Evolutionary conservation across 305 asterid genomes (phyloP).

Genomic region (Ilex paraguariensis): DNA sequence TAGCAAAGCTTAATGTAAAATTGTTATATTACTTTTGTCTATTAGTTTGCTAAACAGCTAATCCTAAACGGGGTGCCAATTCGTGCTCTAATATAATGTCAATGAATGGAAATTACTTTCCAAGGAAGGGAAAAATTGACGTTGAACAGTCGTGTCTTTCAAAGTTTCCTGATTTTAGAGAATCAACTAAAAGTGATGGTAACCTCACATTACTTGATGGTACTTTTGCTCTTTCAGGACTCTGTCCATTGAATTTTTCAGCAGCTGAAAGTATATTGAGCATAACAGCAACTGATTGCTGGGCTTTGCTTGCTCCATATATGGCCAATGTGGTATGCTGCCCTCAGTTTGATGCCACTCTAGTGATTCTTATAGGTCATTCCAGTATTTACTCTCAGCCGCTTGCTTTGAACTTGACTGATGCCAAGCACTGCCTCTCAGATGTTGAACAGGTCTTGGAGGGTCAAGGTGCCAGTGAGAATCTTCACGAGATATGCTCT

Average conservation of each 20-base stretch:
- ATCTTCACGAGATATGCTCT: conserved; percentile 28
- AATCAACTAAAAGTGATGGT: too few species aligned
- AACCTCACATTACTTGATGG: not conserved
- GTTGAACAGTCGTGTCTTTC: too few species aligned
- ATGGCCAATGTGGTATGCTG: conserved; percentile 33
- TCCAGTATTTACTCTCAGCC: conserved; percentile 17
- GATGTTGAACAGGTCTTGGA: conserved; percentile 29
- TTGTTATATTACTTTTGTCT: too few species aligned
- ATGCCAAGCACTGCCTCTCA: conserved; percentile 28
- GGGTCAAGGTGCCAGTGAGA: conserved; percentile 25
- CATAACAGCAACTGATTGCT: conserved; percentile 31
- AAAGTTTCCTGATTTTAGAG: not conserved
- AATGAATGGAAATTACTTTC: too few species aligned
- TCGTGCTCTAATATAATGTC: too few species aligned
- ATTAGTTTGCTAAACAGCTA: too few species aligned
- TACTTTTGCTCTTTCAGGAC: conserved; percentile 17
- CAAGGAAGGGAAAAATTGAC: too few species aligned
- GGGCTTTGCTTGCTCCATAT: conserved; percentile 34
- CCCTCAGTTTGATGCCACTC: conserved; percentile 30
- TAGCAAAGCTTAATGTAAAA: too few species aligned
- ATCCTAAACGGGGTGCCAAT: too few species aligned
- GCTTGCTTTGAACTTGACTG: conserved; percentile 16
- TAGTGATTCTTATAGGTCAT: conserved; percentile 27
- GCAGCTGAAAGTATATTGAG: conserved; percentile 20
- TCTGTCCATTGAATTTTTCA: conserved; percentile 23